Evolutionary conservation across 768 basidiomycete species (phyloP), one percentile per base, ranked within the genome.

Genomic region (Hericium erinaceus): DNA sequence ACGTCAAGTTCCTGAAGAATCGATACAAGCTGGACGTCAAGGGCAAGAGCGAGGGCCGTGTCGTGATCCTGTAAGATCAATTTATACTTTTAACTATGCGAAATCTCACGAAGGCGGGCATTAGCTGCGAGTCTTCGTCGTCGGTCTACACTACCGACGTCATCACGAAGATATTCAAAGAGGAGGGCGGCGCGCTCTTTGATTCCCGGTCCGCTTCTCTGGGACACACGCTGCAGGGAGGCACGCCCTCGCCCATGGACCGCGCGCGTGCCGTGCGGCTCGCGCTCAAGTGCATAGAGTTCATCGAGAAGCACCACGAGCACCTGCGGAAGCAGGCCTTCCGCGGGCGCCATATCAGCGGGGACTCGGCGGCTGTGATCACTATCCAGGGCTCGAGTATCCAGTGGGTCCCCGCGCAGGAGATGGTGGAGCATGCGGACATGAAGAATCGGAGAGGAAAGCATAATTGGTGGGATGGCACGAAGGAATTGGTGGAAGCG

Each of bases 161-260:
- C 56, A 81, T 99, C 64, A 95, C 88, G 59, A 90, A 90, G 70
- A 97, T 99, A 78, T 73, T 98, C 72, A 87, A 88, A 66, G 95
- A 97, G 68, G 95, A 98, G 72, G 97, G 97, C n/a, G 85, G 85
- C 24, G 61, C 77, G 5, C 76, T 98, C 22, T 99, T 98, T 67
- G 97, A 99, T 73, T 84, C 97, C 18, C 87, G 97, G 51, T 89
- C 85, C 18, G 97, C 95, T n/a, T 89, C 92, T 1, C 82, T 99
- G 18, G 97, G 97, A 15, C 97, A 99, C 74, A 98, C 95, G 4
- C 75, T 99, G 2, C 97, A 99, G 67, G 97, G 97, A 8, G 94
- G 94, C 2, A 84, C 92, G 16, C 97, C 97, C 4, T 97, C 95
- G 0, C 97, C 97, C 0, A 79, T 91, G 64, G 97, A 98, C 73